Percentiles rank a stretch among this genome's conserved stretches.
These are phyloP conservation scores for Aspergillus versicolor DNA, from an alignment of 2,329 filamentous ascomycete species.

Conservation along the genomic window DNA sequence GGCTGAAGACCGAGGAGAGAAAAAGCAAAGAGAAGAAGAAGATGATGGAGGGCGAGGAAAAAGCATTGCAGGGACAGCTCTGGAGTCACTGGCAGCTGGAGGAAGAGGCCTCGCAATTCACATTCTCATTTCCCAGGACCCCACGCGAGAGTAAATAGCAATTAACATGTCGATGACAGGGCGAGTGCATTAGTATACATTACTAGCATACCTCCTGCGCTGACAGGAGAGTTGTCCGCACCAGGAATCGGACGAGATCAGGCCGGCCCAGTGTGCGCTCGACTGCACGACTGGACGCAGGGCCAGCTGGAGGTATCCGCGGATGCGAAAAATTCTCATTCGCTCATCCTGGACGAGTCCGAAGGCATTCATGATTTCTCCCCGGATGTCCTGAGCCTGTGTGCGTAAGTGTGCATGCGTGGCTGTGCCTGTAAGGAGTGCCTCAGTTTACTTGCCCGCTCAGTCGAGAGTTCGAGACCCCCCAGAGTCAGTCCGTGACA, in stretches of 20 bases:
- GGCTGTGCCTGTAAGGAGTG: constrained; percentile 18
- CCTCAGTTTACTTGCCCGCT: background rate
- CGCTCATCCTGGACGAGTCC: background rate
- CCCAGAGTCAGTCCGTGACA: background rate
- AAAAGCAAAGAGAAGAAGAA: constrained; percentile 10
- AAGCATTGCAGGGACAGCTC: background rate
- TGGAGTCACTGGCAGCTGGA: background rate
- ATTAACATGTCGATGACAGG: constrained; percentile 14
- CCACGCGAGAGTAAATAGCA: constrained; percentile 13
- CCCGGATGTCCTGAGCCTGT: background rate
- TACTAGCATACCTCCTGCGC: background rate
- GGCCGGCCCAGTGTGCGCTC: background rate
- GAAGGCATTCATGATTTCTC: background rate
- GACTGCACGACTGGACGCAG: background rate
- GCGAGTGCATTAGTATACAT: background rate
- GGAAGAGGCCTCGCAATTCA: constrained; percentile 1
- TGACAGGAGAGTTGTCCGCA: too few species aligned
- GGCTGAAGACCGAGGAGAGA: constrained; percentile 8
- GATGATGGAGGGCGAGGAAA: constrained; percentile 2
- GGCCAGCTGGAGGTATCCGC: constrained; percentile 2
- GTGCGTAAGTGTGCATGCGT: constrained; percentile 2
- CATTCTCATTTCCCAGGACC: constrained; percentile 6
- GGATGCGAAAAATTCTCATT: constrained; percentile 7
- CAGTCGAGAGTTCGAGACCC: background rate
- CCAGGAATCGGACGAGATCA: background rate